Conservation (phyloP, 768 basidiomycete species). For the Rossbeevera mucosa region DNA sequence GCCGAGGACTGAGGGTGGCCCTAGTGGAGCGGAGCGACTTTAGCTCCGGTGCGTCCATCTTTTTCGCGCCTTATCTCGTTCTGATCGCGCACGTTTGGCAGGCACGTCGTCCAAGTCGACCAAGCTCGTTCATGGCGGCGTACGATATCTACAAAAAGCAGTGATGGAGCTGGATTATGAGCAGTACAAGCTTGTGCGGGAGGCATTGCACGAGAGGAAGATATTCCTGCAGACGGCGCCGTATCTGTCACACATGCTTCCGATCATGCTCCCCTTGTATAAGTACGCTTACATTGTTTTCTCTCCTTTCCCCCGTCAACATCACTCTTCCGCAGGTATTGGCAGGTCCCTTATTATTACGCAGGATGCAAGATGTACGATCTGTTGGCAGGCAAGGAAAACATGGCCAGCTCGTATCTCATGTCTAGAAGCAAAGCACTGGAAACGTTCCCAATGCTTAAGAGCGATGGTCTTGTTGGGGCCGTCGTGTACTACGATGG, state of each 20-base stretch:
- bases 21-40: constrained; percentile 94
- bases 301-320: neutral
- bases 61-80: neutral
- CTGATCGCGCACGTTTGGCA: constrained; percentile 22
- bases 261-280: constrained; percentile 97
- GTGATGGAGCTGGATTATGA: constrained; percentile 94
- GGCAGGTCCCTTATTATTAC: constrained; percentile 97
- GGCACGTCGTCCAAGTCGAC: constrained; percentile 97
- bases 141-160: constrained; percentile 96
- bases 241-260: constrained; percentile 87
- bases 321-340: constrained; percentile 51
- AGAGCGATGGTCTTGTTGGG: constrained; percentile 85
- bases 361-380: constrained; percentile 97
- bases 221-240: constrained; percentile 96
- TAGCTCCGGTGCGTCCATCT: constrained; percentile 57
- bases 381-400: constrained; percentile 88
- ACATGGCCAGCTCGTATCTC: constrained; percentile 93
- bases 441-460: constrained; percentile 95
- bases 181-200: constrained; percentile 93
- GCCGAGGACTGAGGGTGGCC: constrained; percentile 86
- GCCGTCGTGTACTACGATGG: constrained; percentile 98
- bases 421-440: constrained; percentile 93
- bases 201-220: constrained; percentile 86
- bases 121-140: constrained; percentile 97
- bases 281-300: constrained; percentile 45